These are phyloP conservation scores for Chalciporus sp. DNA, from an alignment of 1,284 basidiomycete species.

Conservation along the genomic window DNA sequence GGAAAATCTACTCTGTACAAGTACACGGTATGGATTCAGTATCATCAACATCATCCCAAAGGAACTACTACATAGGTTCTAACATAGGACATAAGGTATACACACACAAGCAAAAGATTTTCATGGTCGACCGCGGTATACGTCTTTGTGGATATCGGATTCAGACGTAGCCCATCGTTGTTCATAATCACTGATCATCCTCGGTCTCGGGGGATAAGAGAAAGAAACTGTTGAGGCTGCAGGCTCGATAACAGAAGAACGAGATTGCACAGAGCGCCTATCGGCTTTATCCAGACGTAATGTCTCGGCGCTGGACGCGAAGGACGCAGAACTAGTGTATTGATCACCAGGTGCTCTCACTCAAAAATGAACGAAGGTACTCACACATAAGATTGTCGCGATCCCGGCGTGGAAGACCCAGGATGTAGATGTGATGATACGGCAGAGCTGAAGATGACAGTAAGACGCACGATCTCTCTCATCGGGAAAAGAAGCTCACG, in stretches of 20 bases:
- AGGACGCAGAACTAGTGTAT: conserved; percentile 17
- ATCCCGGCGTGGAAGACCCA: conserved; percentile 3
- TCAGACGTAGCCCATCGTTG: conserved; percentile 33
- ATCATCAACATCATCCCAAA: background rate
- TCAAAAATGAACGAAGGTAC: conserved; percentile 5
- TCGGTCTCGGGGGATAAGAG: background rate
- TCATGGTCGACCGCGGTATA: conserved; percentile 20
- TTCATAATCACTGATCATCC: conserved; percentile 8
- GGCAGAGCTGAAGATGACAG: conserved; percentile 40
- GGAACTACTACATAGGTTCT: background rate
- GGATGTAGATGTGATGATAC: conserved; percentile 46
- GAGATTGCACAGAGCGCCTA: conserved; percentile 4
- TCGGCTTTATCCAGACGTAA: conserved; percentile 5
- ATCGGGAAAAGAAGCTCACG: conserved; percentile 38
- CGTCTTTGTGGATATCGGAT: conserved; percentile 22
- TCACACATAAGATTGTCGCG: conserved; percentile 24
- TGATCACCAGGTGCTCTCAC: conserved; percentile 5
- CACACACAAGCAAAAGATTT: too few relatives aligned
- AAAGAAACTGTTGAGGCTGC: conserved; percentile 1
- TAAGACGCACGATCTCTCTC: background rate
- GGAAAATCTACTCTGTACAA: background rate
- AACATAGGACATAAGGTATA: background rate
- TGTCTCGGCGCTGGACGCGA: conserved; percentile 3
- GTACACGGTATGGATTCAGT: background rate
- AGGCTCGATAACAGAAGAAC: background rate